Evolutionary conservation across 148 eudicot species (phyloP).

Genomic region (Diospyros lotus): DNA sequence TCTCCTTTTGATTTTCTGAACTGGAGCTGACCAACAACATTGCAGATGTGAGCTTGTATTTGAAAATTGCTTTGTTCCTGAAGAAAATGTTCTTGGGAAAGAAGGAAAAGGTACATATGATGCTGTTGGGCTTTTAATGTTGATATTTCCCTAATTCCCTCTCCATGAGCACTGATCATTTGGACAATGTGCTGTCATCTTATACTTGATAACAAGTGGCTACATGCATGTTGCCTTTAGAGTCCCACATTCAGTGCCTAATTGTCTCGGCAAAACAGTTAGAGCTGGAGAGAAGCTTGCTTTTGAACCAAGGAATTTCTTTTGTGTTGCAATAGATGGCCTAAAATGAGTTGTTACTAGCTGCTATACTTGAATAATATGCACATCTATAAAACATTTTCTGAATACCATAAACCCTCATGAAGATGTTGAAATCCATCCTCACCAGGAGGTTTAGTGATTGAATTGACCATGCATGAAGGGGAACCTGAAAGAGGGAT

Average conservation of each 20-base stretch:
- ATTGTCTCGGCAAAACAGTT: neutral
- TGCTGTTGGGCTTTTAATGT: neutral
- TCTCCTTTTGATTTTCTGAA: neutral
- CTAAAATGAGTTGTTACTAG: neutral
- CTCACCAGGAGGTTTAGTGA: neutral
- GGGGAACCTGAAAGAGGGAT: neutral
- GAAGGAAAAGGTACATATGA: slow-evolving; percentile 76
- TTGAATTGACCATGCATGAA: neutral
- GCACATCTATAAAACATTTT: neutral
- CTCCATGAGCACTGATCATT: neutral
- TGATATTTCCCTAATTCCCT: neutral
- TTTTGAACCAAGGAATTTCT: neutral
- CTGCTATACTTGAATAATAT: neutral
- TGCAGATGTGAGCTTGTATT: slow-evolving; percentile 99
- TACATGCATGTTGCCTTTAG: neutral
- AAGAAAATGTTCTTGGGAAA: slow-evolving; percentile 79
- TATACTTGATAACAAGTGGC: neutral
- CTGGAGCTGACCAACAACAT: slow-evolving; percentile 9
- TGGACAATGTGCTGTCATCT: neutral
- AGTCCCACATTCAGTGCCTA: neutral
- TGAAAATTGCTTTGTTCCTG: slow-evolving; percentile 96
- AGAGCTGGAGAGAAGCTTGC: neutral
- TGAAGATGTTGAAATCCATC: neutral
- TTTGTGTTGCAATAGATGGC: neutral
- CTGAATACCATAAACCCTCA: neutral